A percentile compares a stretch with the other conserved stretches of the same genome.
phyloP scores from a whole-genome alignment of 2,329 filamentous ascomycete genomes.

The Stagonosporopsis tanaceti region DNA sequence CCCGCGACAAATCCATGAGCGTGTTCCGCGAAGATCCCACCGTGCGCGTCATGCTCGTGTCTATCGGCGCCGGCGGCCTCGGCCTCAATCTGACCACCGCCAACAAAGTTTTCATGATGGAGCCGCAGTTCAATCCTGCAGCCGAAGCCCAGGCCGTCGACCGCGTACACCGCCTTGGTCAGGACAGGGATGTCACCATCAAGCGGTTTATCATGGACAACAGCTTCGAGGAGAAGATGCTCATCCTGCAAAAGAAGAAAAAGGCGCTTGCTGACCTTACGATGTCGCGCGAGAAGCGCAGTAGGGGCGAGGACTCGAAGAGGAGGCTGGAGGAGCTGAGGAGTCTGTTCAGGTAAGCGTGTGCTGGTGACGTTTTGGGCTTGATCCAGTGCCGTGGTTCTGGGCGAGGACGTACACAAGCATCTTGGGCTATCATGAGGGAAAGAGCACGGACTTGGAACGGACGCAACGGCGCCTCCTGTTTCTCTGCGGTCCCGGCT shows the following conservation, averaged over 20 bases:
- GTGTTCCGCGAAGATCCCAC: constrained; percentile 75
- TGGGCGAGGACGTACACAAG: background rate
- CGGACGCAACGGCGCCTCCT: background rate
- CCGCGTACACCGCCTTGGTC: constrained; percentile 72
- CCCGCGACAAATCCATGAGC: constrained; percentile 78
- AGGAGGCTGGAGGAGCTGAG: constrained; percentile 69
- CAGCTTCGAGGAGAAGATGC: constrained; percentile 95
- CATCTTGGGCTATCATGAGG: background rate
- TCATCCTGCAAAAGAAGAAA: constrained; percentile 90
- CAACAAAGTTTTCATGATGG: constrained; percentile 93
- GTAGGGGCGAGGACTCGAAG: constrained; percentile 69
- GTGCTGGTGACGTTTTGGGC: background rate
- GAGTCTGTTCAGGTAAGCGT: constrained; percentile 59
- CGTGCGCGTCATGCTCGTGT: constrained; percentile 85
- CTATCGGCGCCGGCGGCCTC: constrained; percentile 89
- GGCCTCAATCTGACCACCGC: constrained; percentile 90
- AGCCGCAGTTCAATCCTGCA: constrained; percentile 96
- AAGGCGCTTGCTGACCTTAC: constrained; percentile 87
- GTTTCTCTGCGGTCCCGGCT: background rate
- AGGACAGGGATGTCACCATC: constrained; percentile 87
- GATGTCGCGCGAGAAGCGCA: constrained; percentile 57
- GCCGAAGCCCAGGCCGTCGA: constrained; percentile 95
- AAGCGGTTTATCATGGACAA: constrained; percentile 87
- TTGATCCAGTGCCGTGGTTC: too few relatives aligned
- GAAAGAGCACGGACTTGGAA: background rate